Conservation (phyloP, 352 stramenopile genomes). For the Globisporangium megalacanthum region DNA sequence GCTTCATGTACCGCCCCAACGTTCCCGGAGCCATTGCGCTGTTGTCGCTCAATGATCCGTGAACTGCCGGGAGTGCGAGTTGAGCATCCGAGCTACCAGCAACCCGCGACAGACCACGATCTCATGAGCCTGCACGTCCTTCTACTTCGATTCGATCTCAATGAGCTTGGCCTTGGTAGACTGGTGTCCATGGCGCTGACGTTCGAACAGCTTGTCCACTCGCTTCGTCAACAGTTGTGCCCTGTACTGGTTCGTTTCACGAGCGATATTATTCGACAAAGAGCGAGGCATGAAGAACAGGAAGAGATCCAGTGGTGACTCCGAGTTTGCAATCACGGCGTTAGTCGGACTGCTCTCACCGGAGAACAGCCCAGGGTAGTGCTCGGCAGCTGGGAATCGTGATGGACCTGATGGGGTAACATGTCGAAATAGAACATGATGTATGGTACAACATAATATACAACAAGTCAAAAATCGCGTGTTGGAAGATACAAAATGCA, state of each 20-base stretch:
- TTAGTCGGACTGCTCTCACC: too few species aligned
- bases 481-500: neutral
- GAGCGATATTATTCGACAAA: neutral
- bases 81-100: too few species aligned
- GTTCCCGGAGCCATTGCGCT: neutral
- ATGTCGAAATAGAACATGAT: neutral
- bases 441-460: neutral
- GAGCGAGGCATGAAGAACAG: neutral
- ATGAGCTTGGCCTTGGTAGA: neutral
- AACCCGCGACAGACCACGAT: too few species aligned
- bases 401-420: neutral
- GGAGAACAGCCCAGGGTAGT: neutral
- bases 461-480: neutral
- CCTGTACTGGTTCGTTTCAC: neutral
- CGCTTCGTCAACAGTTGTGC: neutral
- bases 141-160: neutral
- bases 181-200: neutral
- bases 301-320: neutral
- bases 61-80: too few species aligned
- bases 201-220: neutral
- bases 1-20: too few species aligned
- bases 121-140: neutral
- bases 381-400: neutral
- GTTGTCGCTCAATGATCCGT: too few species aligned
- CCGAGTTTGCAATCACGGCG: neutral